A percentile compares a stretch with the other conserved stretches of the same genome.
phyloP scores from a whole-genome alignment of 2,329 filamentous ascomycete genomes.

The Microdochium paspali region DNA sequence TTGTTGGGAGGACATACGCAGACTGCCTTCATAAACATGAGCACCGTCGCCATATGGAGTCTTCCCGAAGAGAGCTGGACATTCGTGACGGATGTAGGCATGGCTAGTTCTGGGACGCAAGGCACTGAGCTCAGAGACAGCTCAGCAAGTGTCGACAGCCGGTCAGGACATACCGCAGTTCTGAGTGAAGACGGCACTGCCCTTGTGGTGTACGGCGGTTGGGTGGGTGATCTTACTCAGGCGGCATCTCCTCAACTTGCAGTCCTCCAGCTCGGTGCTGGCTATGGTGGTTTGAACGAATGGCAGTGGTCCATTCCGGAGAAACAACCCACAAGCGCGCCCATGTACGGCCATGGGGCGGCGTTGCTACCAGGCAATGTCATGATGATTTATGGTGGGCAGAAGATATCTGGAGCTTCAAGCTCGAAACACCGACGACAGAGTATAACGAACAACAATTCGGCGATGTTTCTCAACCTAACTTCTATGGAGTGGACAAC shows the following conservation, averaged over 20 bases:
- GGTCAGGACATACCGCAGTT: constrained; percentile 83
- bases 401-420: constrained; percentile 30
- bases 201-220: constrained; percentile 79
- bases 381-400: constrained; percentile 59
- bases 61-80: constrained; percentile 82
- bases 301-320: constrained; percentile 64
- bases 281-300: constrained; percentile 59
- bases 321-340: constrained; percentile 32
- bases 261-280: constrained; percentile 64
- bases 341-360: constrained; percentile 55
- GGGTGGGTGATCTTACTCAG: constrained; percentile 73
- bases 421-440: constrained; percentile 12
- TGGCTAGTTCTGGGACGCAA: constrained; percentile 34
- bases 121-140: constrained; percentile 44
- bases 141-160: constrained; percentile 52
- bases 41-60: constrained; percentile 77
- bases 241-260: constrained; percentile 76
- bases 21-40: constrained; percentile 87
- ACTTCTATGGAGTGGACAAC: constrained; percentile 44
- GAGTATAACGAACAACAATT: background rate
- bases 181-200: constrained; percentile 68
- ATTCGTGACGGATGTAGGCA: constrained; percentile 48
- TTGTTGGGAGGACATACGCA: constrained; percentile 79
- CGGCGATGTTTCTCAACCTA: constrained; percentile 40
- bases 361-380: constrained; percentile 55